phyloP scores from a whole-genome alignment of 257 asterid genomes.

The Osmanthus fragrans region DNA sequence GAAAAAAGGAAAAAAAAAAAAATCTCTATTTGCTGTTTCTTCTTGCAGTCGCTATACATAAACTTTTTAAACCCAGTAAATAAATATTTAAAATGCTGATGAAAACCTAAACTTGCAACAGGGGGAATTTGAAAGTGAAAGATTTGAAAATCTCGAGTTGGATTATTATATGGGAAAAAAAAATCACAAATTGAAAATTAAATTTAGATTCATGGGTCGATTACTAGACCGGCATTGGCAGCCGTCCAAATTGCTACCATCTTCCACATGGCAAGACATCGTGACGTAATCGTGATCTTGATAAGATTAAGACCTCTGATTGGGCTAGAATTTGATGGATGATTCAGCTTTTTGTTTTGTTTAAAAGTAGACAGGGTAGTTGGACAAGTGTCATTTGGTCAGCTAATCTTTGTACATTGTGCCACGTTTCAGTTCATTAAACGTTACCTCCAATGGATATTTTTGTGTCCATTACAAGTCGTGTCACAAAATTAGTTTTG shows the following conservation, averaged over 20 bases:
- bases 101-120: no score
- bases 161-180: not conserved
- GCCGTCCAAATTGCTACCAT: constrained; percentile 34
- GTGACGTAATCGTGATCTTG: constrained; percentile 18
- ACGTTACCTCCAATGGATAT: not conserved
- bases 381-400: not conserved
- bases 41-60: no score
- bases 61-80: no score
- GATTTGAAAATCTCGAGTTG: not conserved
- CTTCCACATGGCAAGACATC: constrained; percentile 34
- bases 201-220: no score
- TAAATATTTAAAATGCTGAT: no score
- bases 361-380: not conserved
- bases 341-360: not conserved
- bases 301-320: not conserved
- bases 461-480: not conserved
- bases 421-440: not conserved
- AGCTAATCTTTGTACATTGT: not conserved
- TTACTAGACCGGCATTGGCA: not conserved
- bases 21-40: no score
- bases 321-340: not conserved
- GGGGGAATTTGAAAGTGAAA: no score
- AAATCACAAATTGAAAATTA: not conserved
- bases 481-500: not conserved
- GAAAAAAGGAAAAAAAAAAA: no score